Conservation (phyloP, 345 rosid species). For the Gossypium ekmanianum region DNA sequence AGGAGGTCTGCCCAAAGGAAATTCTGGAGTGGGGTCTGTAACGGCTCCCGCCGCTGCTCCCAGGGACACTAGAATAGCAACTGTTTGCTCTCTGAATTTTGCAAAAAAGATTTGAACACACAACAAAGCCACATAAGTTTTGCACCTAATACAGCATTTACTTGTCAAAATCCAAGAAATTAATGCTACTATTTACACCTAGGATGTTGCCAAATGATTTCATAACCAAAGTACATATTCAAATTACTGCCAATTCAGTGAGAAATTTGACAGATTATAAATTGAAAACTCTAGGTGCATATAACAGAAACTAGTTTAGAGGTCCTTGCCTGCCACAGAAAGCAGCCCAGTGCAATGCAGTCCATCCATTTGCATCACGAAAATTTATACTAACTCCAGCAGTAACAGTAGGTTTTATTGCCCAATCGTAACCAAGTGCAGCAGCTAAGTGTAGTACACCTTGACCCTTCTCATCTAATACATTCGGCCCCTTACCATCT, state of each 20-base stretch:
- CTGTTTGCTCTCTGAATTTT: constrained; percentile 73
- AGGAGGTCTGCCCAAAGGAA: constrained; percentile 71
- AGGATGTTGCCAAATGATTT: not conserved
- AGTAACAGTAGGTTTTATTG: constrained; percentile 57
- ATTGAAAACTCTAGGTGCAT: constrained; percentile 10
- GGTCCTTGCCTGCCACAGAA: constrained; percentile 72
- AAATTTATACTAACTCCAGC: constrained; percentile 84
- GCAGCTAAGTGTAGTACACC: constrained; percentile 78
- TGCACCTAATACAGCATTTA: not conserved
- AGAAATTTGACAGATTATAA: not conserved
- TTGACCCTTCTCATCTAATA: constrained; percentile 70
- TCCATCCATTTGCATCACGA: constrained; percentile 88
- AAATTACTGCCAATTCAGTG: not conserved
- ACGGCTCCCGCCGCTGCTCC: constrained; percentile 69
- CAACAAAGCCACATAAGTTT: not conserved
- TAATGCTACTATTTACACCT: not conserved
- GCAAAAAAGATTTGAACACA: constrained; percentile 3
- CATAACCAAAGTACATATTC: not conserved
- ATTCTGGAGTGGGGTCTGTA: constrained; percentile 84
- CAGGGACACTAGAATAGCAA: constrained; percentile 63
- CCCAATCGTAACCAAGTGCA: constrained; percentile 94
- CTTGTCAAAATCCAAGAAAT: constrained; percentile 6
- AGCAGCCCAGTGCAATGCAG: constrained; percentile 98
- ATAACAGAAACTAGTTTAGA: constrained; percentile 12
- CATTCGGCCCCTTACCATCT: constrained; percentile 70